phyloP scores from a whole-genome alignment of 192 early-diverging fungal genomes.

The Entomortierella lignicola region DNA sequence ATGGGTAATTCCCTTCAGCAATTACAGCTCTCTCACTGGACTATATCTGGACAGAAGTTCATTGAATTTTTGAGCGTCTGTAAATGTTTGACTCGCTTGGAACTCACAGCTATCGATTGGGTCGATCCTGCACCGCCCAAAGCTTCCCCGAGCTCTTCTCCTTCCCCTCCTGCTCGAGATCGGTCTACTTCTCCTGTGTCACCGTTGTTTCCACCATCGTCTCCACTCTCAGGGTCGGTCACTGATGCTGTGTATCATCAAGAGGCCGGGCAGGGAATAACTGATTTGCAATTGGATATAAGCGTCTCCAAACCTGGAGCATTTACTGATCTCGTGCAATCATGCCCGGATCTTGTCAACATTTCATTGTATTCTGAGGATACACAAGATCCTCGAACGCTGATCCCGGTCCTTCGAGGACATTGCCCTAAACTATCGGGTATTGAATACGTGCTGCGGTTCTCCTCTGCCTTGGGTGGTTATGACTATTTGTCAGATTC shows the following conservation, averaged over 20 bases:
- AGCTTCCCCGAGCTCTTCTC: no score
- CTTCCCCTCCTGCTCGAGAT: not conserved
- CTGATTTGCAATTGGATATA: constrained; percentile 22
- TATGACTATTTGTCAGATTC: constrained; percentile 28
- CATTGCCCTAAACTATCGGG: constrained; percentile 10
- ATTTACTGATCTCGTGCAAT: constrained; percentile 24
- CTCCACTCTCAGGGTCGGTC: not conserved
- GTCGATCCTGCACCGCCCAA: constrained; percentile 9
- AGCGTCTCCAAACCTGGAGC: constrained; percentile 22
- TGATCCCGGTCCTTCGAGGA: constrained; percentile 18
- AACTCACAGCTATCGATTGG: constrained; percentile 29
- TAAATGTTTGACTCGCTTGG: constrained; percentile 2
- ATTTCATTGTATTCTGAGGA: constrained; percentile 34
- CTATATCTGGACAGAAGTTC: constrained; percentile 10
- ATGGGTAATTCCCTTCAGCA: constrained; percentile 23
- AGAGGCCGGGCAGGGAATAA: not conserved
- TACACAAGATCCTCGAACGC: constrained; percentile 10
- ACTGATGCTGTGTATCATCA: not conserved
- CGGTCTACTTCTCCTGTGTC: not conserved
- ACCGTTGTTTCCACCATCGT: not conserved
- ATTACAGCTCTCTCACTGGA: constrained; percentile 38
- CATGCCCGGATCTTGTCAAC: constrained; percentile 22
- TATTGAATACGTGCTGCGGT: constrained; percentile 31
- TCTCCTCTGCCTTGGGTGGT: constrained; percentile 11
- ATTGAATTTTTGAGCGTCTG: constrained; percentile 17